Percentiles rank a stretch among this genome's conserved stretches.
Conservation (phyloP, 2,329 filamentous ascomycete genomes). For the Fusarium chaquense region DNA sequence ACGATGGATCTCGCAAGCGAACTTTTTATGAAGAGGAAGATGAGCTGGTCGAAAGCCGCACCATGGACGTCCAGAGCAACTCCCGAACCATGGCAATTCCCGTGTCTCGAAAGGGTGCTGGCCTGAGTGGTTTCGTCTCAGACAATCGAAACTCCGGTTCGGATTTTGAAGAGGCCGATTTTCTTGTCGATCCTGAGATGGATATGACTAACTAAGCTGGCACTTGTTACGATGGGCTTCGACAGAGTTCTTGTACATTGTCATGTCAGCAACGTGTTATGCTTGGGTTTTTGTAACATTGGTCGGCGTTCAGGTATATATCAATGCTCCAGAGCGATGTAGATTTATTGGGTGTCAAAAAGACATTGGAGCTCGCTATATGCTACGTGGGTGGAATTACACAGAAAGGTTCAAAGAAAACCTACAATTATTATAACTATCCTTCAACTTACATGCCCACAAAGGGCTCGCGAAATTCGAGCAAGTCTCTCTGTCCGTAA, state of each 20-base stretch:
- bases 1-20: conserved; percentile 60
- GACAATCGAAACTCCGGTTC: conserved; percentile 61
- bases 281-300: conserved; percentile 27
- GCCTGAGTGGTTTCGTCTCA: conserved; percentile 52
- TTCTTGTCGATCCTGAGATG: conserved; percentile 67
- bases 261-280: conserved; percentile 26
- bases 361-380: conserved; percentile 27
- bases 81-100: conserved; percentile 64
- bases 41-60: conserved; percentile 55
- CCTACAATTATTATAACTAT: conserved; percentile 15
- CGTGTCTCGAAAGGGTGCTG: conserved; percentile 48
- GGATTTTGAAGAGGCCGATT: conserved; percentile 78
- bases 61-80: conserved; percentile 54
- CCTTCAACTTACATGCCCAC: conserved; percentile 55
- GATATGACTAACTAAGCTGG: conserved; percentile 41
- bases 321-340: conserved; percentile 39
- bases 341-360: conserved; percentile 25
- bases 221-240: not conserved
- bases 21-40: conserved; percentile 59
- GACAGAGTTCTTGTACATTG: conserved; percentile 2
- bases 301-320: conserved; percentile 43
- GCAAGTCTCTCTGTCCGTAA: conserved; percentile 88
- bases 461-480: conserved; percentile 78
- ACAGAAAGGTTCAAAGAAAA: conserved; percentile 23
- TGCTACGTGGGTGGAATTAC: conserved; percentile 28